Percentiles rank a stretch among this genome's conserved stretches.
phyloP scores from a whole-genome alignment of 768 basidiomycete genomes.

The Panus rudis region DNA sequence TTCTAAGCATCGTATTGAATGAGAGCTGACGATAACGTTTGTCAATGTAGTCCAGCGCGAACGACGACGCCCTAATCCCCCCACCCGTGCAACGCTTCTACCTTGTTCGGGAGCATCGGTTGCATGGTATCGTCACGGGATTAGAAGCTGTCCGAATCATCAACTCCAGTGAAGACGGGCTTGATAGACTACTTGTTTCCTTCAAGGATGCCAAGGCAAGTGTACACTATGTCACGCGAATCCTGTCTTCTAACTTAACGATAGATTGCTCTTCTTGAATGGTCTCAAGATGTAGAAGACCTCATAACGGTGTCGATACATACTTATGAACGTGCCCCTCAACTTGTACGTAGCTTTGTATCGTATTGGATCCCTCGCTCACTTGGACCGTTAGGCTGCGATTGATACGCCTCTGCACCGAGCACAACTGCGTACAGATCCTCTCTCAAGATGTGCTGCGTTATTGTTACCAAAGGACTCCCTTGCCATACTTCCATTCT shows the following conservation, averaged over 20 bases:
- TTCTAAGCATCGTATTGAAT: conserved; percentile 9
- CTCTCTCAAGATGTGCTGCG: conserved; percentile 80
- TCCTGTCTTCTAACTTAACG: background rate
- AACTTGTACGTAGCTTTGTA: conserved; percentile 50
- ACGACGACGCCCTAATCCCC: conserved; percentile 35
- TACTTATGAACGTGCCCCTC: conserved; percentile 91
- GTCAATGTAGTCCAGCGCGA: conserved; percentile 42
- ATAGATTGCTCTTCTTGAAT: conserved; percentile 90
- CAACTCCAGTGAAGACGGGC: conserved; percentile 68
- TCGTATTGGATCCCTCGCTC: background rate
- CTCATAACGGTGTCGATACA: conserved; percentile 94
- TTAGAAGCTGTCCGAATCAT: conserved; percentile 75
- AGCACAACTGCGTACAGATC: conserved; percentile 73
- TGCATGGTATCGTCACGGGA: conserved; percentile 88
- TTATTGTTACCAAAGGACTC: conserved; percentile 84
- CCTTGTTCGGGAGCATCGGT: conserved; percentile 68
- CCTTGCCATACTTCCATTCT: conserved; percentile 87
- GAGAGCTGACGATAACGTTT: conserved; percentile 24
- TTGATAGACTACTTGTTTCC: conserved; percentile 85
- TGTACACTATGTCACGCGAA: background rate
- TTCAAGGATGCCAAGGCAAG: conserved; percentile 92
- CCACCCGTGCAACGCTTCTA: conserved; percentile 65
- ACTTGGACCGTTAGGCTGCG: conserved; percentile 40
- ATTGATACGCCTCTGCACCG: conserved; percentile 60
- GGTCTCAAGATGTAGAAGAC: conserved; percentile 76